Conservation (phyloP, 805 yeast genomes). For the Yamadazyma kitorensis region DNA sequence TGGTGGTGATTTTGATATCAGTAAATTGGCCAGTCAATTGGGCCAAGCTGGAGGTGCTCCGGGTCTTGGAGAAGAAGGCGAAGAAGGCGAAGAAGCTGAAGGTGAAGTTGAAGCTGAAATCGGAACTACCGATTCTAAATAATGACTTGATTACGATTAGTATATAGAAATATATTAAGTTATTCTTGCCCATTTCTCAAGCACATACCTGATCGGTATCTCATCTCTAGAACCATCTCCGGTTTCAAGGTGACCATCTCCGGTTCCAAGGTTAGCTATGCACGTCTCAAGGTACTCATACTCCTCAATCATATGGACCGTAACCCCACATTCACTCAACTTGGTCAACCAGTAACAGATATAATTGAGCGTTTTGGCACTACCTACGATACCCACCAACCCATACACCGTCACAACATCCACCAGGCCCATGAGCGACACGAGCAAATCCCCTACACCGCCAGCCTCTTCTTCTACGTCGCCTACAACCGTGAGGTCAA, state of each 20-base stretch:
- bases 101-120: slow-evolving; percentile 22
- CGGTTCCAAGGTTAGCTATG: no score
- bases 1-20: slow-evolving; percentile 33
- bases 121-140: slow-evolving; percentile 10
- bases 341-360: no score
- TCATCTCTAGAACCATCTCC: background rate
- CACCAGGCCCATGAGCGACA: no score
- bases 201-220: background rate
- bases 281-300: no score
- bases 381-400: no score
- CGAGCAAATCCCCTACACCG: no score
- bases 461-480: no score
- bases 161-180: background rate
- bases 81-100: slow-evolving; percentile 19
- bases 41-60: slow-evolving; percentile 36
- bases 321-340: no score
- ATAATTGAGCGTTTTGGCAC: no score
- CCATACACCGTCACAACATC: no score
- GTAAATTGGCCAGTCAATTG: slow-evolving; percentile 41
- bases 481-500: no score
- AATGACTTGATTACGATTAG: background rate
- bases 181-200: slow-evolving; percentile 5
- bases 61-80: slow-evolving; percentile 25
- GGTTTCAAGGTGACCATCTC: background rate
- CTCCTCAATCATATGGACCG: no score